These are phyloP conservation scores for Lentinula edodes DNA, from an alignment of 768 basidiomycete genomes.

Conservation along the genomic window DNA sequence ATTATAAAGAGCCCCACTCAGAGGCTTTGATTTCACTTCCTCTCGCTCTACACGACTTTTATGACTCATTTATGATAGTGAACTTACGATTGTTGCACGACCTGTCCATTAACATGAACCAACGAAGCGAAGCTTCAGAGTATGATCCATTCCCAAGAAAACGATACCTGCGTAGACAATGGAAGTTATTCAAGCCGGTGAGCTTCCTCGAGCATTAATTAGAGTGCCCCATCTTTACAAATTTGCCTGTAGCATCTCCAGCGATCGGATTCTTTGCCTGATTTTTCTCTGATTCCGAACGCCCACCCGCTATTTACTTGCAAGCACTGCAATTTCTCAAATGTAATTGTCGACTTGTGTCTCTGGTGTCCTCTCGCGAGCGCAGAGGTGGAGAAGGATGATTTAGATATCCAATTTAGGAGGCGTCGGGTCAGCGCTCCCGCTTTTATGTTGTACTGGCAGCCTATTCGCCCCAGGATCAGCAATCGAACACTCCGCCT, in stretches of 20 bases:
- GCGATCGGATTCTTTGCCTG: conserved; percentile 1
- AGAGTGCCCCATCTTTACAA: background rate
- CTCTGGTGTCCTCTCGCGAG: background rate
- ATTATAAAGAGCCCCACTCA: background rate
- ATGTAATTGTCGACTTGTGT: background rate
- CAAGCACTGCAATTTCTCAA: background rate
- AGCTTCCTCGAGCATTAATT: background rate
- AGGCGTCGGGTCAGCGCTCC: conserved; percentile 2
- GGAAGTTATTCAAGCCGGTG: conserved; percentile 1
- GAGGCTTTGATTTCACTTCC: background rate
- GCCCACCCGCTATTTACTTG: background rate
- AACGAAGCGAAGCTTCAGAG: background rate
- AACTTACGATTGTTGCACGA: background rate
- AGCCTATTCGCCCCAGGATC: background rate
- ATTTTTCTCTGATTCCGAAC: background rate
- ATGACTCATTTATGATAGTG: background rate
- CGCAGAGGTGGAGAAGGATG: background rate
- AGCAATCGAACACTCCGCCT: background rate
- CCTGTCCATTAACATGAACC: background rate
- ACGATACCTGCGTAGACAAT: background rate
- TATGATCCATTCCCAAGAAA: background rate
- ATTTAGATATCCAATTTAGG: background rate
- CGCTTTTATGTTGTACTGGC: background rate
- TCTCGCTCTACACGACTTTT: background rate
- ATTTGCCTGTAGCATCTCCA: background rate